phyloP scores from a whole-genome alignment of 2,329 filamentous ascomycete species.

The Pseudopithomyces chartarum region DNA sequence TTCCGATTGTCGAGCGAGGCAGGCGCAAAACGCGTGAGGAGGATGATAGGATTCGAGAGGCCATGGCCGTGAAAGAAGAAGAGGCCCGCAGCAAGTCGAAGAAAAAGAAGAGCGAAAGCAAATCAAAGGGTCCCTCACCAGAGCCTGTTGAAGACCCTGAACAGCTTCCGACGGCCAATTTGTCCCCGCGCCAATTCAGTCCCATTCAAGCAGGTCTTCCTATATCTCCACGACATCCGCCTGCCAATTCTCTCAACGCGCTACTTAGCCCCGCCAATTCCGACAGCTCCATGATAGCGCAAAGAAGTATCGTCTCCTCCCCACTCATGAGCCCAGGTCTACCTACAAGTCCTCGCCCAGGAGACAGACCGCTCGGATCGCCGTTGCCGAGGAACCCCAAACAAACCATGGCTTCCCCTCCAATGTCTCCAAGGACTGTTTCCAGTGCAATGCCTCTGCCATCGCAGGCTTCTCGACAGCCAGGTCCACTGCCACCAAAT shows the following conservation, averaged over 20 bases:
- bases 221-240: constrained; percentile 45
- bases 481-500: constrained; percentile 73
- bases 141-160: constrained; percentile 23
- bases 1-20: constrained; percentile 66
- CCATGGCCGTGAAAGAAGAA: constrained; percentile 68
- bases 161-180: constrained; percentile 23
- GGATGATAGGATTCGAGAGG: constrained; percentile 79
- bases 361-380: constrained; percentile 63
- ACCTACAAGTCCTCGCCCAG: constrained; percentile 65
- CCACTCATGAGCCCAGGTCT: constrained; percentile 67
- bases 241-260: constrained; percentile 44
- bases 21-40: constrained; percentile 85
- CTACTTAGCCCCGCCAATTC: constrained; percentile 57
- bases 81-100: constrained; percentile 75
- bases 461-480: constrained; percentile 73
- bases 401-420: constrained; percentile 65
- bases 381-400: constrained; percentile 63
- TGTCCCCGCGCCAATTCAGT: constrained; percentile 39
- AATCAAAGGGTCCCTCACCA: constrained; percentile 31
- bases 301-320: constrained; percentile 48
- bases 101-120: constrained; percentile 67
- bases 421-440: constrained; percentile 65
- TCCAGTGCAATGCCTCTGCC: constrained; percentile 58
- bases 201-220: constrained; percentile 39
- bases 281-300: constrained; percentile 45